phyloP scores from a whole-genome alignment of 768 basidiomycete genomes.

The Naganishia onofrii region DNA sequence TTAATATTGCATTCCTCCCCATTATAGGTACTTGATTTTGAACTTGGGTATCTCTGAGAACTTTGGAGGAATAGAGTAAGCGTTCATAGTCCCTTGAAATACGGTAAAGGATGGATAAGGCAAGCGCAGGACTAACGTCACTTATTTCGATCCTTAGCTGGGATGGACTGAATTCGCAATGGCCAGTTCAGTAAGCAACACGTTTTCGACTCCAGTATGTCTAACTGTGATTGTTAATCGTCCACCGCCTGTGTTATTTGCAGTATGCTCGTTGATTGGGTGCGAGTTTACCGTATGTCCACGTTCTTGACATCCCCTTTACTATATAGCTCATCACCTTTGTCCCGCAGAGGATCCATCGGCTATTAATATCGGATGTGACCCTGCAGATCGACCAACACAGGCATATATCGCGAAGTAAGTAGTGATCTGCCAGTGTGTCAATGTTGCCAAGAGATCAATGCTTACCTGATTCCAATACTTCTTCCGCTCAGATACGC shows the following conservation, averaged over 20 bases:
- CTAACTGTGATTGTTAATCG: neutral
- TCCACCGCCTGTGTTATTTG: constrained; percentile 55
- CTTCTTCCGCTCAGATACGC: constrained; percentile 50
- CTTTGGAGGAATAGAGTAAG: constrained; percentile 67
- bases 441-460: neutral
- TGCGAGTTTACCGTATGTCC: constrained; percentile 57
- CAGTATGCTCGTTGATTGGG: constrained; percentile 81
- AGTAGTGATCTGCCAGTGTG: neutral
- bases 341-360: constrained; percentile 41
- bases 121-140: neutral
- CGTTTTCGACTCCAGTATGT: too few species aligned
- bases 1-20: neutral
- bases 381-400: constrained; percentile 76
- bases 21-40: constrained; percentile 8
- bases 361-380: constrained; percentile 71
- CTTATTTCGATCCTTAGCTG: neutral
- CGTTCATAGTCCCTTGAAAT: neutral
- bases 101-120: too few species aligned
- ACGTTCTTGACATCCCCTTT: neutral
- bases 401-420: constrained; percentile 59
- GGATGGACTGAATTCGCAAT: constrained; percentile 29
- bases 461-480: neutral
- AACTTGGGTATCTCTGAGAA: constrained; percentile 73
- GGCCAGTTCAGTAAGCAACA: constrained; percentile 30
- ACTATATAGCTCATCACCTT: neutral